These are phyloP conservation scores for Lablab purpureus DNA, from an alignment of 306 rosid species.

Conservation along the genomic window DNA sequence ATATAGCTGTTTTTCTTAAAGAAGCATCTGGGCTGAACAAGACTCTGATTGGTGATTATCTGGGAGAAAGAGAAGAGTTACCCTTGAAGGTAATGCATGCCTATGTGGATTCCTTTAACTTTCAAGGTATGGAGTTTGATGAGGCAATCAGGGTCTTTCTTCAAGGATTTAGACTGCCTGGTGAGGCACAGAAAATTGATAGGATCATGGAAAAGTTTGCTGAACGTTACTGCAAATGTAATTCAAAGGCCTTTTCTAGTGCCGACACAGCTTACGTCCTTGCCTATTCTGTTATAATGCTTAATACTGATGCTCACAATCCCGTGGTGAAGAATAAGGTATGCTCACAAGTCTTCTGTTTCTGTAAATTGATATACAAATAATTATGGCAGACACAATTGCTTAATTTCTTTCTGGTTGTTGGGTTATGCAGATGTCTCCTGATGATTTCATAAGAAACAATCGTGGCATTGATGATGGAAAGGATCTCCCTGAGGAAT, in stretches of 20 bases:
- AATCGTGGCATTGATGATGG: conserved; percentile 99
- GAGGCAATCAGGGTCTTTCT: conserved; percentile 95
- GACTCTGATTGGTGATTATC: conserved; percentile 92
- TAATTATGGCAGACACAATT: conserved; percentile 42
- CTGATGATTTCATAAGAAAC: conserved; percentile 96
- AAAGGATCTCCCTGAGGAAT: conserved; percentile 90
- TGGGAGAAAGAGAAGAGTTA: conserved; percentile 97
- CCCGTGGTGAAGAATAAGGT: conserved; percentile 98
- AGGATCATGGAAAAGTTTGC: conserved; percentile 99
- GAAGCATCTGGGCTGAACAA: conserved; percentile 97
- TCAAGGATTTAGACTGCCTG: conserved; percentile 96
- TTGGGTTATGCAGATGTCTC: conserved; percentile 89
- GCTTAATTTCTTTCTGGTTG: conserved; percentile 36
- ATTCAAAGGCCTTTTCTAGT: conserved; percentile 89
- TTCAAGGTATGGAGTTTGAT: conserved; percentile 92
- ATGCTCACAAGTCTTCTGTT: conserved; percentile 36
- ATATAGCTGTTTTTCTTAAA: conserved; percentile 92
- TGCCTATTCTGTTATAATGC: conserved; percentile 97
- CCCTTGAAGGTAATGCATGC: conserved; percentile 96
- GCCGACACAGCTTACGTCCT: conserved; percentile 99
- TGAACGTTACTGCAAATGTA: conserved; percentile 95
- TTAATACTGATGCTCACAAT: conserved; percentile 97
- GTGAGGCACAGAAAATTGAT: conserved; percentile 99
- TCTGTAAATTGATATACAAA: conserved; percentile 34
- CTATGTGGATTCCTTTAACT: conserved; percentile 94